Evolutionary conservation across 2,329 filamentous ascomycete genomes (phyloP).

Genomic region (Ophiostoma montium): DNA sequence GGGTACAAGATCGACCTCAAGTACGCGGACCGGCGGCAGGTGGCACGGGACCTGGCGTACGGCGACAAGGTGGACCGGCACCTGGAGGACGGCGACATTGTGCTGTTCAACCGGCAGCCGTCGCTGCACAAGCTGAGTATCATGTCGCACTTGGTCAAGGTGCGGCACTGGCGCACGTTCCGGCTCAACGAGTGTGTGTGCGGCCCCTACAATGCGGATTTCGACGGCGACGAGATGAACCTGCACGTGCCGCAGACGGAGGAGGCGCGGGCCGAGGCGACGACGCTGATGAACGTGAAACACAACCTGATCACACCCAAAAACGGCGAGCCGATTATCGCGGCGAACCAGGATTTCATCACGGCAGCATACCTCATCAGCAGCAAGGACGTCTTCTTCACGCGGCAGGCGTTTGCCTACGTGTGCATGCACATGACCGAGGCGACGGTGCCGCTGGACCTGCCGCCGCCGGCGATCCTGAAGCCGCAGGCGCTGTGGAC

Average conservation of each 20-base stretch:
- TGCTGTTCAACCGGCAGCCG: conserved; percentile 94
- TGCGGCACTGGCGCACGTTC: conserved; percentile 91
- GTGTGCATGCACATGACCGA: conserved; percentile 83
- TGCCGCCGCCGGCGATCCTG: conserved; percentile 74
- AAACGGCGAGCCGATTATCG: conserved; percentile 95
- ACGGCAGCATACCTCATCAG: conserved; percentile 85
- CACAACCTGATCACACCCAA: conserved; percentile 92
- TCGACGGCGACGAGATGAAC: conserved; percentile 99
- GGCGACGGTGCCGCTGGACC: conserved; percentile 58
- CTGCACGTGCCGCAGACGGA: conserved; percentile 95
- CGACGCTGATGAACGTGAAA: conserved; percentile 94
- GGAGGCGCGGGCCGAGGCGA: conserved; percentile 87
- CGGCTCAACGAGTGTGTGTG: conserved; percentile 97
- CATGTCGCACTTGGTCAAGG: conserved; percentile 85
- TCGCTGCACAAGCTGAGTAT: conserved; percentile 98
- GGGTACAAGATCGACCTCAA: conserved; percentile 61
- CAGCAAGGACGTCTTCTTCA: conserved; percentile 85
- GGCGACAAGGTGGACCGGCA: conserved; percentile 91
- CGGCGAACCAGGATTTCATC: conserved; percentile 98
- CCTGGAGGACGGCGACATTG: conserved; percentile 87
- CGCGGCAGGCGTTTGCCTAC: conserved; percentile 75
- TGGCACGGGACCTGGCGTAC: conserved; percentile 60
- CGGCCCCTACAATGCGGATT: conserved; percentile 96
- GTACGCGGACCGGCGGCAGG: conserved; percentile 54
- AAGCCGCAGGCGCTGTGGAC: conserved; percentile 86